These are phyloP conservation scores for Verbascum thapsus DNA, from an alignment of 257 asterid genomes.

Conservation along the genomic window DNA sequence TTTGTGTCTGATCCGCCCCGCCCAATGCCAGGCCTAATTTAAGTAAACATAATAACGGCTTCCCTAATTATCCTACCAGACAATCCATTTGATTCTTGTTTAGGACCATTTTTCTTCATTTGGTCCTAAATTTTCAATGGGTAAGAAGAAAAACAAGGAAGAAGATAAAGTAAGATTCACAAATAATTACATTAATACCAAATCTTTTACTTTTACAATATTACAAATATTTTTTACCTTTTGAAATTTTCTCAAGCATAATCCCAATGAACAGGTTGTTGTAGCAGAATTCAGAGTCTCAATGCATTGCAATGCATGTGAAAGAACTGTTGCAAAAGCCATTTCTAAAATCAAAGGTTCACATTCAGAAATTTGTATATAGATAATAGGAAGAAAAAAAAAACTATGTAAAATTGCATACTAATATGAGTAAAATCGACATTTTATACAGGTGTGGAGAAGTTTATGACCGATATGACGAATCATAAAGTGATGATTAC, in stretches of 20 bases:
- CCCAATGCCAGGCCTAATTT: no score
- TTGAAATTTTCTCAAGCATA: not conserved
- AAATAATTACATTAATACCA: not conserved
- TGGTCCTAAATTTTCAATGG: constrained; percentile 19
- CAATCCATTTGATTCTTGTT: no score
- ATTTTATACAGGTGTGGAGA: constrained; percentile 57
- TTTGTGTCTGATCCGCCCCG: no score
- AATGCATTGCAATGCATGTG: constrained; percentile 92
- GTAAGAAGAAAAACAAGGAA: constrained; percentile 35
- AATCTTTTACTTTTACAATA: no score
- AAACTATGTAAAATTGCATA: no score
- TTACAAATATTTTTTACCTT: no score
- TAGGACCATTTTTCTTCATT: constrained; percentile 22
- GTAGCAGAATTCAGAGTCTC: constrained; percentile 60
- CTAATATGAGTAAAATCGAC: no score
- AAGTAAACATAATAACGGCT: constrained; percentile 37
- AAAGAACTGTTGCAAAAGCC: constrained; percentile 67
- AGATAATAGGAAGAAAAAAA: no score
- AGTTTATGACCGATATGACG: constrained; percentile 62
- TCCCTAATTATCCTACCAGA: constrained; percentile 18
- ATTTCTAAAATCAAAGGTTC: constrained; percentile 79
- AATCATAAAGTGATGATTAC: constrained; percentile 54
- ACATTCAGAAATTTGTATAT: no score
- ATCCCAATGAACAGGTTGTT: constrained; percentile 42
- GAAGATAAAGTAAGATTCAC: constrained; percentile 36